Evolutionary conservation across 768 basidiomycete species (phyloP), one percentile per base, ranked within the genome.

Genomic region (Tephrocybe rancida): DNA sequence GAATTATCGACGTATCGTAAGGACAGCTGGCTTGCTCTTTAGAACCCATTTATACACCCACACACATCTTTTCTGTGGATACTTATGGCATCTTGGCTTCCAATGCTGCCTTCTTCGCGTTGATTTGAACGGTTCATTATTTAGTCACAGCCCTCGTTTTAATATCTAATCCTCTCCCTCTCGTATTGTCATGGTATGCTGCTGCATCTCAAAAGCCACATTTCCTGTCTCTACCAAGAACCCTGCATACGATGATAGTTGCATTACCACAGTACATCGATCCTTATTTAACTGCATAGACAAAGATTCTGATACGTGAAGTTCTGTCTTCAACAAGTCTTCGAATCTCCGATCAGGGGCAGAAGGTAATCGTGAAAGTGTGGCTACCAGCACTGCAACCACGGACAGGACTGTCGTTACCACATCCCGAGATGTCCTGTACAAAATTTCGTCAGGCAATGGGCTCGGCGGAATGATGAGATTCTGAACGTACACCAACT

Each of bases 381-480:
- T 71, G 61, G 32, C 63, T 62, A 14, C 72, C 73, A 22, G 71
- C 66, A 24, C 67, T 65, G 55, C 71, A 73, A 4, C 70, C 73
- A 24, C 65, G 66, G 7, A 73, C 73, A 16, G 73, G 72, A 5
- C 64, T 64, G 49, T 73, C 73, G 29, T 68, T 70, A 1, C 73
- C 73, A 46, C 73, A 75, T 5, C 73, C 73, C 21, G 63, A 67
- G n/a, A 66, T 46, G 54, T 73, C 71, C 72, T 74, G 47, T 9
- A 19, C 43, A 16, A 16, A 50, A 47, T 13, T 9, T 30, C 25
- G 9, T 37, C 9, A 30, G 21, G 25, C 22, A 38, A 38, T 3
- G 44, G n/a, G n/a, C n/a, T n/a, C 13, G 3, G 27, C 45, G 14
- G 50, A 42, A 27, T 44, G 4, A 11, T 6, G 30, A 27, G 29